Conservation (phyloP, 1,284 basidiomycete species). For the Ganoderma leucocontextum region DNA sequence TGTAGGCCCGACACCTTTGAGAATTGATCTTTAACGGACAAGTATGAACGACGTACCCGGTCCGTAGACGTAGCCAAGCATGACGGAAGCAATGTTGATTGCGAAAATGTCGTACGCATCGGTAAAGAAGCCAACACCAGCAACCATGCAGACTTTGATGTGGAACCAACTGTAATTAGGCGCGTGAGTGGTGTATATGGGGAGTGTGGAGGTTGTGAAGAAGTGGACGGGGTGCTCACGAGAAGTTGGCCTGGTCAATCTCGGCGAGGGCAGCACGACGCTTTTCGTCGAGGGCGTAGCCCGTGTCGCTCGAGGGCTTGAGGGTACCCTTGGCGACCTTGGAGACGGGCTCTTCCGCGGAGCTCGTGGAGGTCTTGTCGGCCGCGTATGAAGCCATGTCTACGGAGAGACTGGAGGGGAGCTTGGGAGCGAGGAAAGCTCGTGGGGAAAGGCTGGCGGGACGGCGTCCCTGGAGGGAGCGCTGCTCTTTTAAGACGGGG, state of each 20-base stretch:
- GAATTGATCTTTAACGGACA: not conserved
- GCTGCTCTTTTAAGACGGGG: conserved; percentile 26
- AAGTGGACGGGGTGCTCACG: conserved; percentile 37
- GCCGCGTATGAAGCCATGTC: conserved; percentile 32
- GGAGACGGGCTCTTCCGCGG: conserved; percentile 27
- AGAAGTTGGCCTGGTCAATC: conserved; percentile 63
- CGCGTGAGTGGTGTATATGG: not conserved
- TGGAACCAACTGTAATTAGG: conserved; percentile 53
- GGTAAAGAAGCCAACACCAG: conserved; percentile 86
- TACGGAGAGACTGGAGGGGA: conserved; percentile 17
- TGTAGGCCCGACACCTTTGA: not conserved
- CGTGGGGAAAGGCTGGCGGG: conserved; percentile 25
- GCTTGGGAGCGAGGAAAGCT: conserved; percentile 11
- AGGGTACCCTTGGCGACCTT: conserved; percentile 18
- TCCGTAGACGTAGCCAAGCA: conserved; percentile 83
- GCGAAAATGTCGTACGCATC: conserved; percentile 83
- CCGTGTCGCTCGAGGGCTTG: not conserved
- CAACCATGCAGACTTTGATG: conserved; percentile 75
- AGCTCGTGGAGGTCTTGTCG: conserved; percentile 35
- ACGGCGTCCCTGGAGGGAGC: conserved; percentile 11
- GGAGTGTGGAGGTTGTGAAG: not conserved
- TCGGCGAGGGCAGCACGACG: conserved; percentile 60
- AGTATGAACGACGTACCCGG: conserved; percentile 15
- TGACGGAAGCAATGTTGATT: conserved; percentile 78
- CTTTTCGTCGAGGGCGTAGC: conserved; percentile 39